Base-by-base conservation (phyloP, 352 stramenopile genomes). In the Globisporangium abappressorium region DNA sequence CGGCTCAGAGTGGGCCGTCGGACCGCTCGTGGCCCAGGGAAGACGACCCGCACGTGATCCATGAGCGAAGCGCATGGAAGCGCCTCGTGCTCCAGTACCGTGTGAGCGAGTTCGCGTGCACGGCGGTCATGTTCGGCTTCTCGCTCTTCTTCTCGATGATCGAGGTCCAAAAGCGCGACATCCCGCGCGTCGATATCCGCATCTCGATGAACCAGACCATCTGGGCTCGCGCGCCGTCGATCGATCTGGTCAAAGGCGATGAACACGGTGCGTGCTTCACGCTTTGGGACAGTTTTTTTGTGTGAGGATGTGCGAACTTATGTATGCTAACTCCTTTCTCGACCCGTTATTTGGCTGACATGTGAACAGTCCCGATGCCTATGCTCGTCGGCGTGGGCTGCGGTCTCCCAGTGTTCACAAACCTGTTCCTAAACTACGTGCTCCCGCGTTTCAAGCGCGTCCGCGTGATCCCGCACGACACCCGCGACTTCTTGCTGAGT, bases 401-500 rank as follows among this genome's bases (percentile, higher is more conserved):
- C n/a, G 55, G 28, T 0, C 63, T 83, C 5, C 77, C 85, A 15
- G 79, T 89, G 33, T 12, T 74, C 8, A 64, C 73, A 58, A 90
- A 92, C 57, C 33, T 91, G 34, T 53, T 83, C 14, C 67, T 92
- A 15, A 90, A 89, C 73, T 89, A 74, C 62, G 63, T 82, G 57
- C 64, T 87, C 12, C 83, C 83, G 11, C 73, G 76, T 51, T 78
- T 85, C 43, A 74, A 81, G 49, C 71, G 79, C 47, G 57, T 80
- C 9, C 84, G 78, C 36, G 56, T 81, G 26, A 88, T 93, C 51
- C 70, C 70, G 7, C 79, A 93, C 70, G 85, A 93, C 69, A 85
- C 86, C 30, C 80, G 85, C 12, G 85, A 93, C 72, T 89, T 91
- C 47, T 57, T 92, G 30, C 67, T 93, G 68, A 91, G 79, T 46